Evolutionary conservation across 1,284 basidiomycete genomes (phyloP).

Genomic region (Termitomyces sp.): DNA sequence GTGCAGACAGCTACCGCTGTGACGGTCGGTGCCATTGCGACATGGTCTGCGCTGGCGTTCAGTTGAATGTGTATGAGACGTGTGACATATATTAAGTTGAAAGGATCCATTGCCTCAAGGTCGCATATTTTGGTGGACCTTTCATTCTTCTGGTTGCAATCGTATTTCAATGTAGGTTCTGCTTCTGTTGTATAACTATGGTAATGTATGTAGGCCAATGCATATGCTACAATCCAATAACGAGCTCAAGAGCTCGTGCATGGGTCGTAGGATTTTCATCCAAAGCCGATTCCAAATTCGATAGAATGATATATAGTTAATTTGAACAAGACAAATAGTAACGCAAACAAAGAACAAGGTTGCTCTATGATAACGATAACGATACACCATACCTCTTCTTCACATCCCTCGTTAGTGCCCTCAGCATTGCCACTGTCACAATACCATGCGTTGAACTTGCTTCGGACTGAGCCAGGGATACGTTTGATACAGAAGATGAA

Average conservation of each 20-base stretch:
- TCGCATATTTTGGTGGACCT: background rate
- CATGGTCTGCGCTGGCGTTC: conserved; percentile 67
- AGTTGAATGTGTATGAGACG: conserved; percentile 26
- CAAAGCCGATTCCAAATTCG: background rate
- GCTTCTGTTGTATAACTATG: background rate
- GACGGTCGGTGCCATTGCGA: conserved; percentile 56
- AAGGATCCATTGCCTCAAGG: background rate
- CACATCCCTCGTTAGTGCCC: conserved; percentile 57
- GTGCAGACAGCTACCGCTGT: conserved; percentile 54
- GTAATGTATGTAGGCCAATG: background rate
- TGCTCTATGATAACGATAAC: background rate
- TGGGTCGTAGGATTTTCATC: background rate
- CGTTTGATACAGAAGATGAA: conserved; percentile 31
- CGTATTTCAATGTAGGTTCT: background rate
- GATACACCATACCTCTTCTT: conserved; percentile 44
- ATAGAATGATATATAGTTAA: background rate
- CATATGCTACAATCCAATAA: background rate
- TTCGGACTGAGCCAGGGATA: conserved; percentile 26
- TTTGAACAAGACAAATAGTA: background rate
- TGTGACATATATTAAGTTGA: background rate
- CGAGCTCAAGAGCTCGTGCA: background rate
- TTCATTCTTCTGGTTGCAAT: background rate
- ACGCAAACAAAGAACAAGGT: conserved; percentile 3
- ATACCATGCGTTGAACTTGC: conserved; percentile 27
- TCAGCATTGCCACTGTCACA: conserved; percentile 66